Evolutionary conservation across 192 early-diverging fungal species (phyloP).

Genomic region (Geranomyces variabilis): DNA sequence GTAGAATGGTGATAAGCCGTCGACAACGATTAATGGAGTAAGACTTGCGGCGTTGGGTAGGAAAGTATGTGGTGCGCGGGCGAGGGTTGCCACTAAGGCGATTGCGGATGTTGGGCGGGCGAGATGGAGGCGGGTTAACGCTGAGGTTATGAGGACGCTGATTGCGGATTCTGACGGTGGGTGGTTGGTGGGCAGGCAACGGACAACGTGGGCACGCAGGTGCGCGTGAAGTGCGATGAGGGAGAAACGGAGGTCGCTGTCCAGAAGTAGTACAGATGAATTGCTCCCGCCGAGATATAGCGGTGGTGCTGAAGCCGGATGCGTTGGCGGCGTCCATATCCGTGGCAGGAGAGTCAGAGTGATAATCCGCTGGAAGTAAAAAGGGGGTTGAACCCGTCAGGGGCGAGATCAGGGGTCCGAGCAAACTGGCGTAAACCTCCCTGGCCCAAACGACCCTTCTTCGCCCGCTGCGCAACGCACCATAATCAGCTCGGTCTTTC

Average conservation of each 20-base stretch:
- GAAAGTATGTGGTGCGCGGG: not conserved
- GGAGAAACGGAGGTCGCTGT: constrained; percentile 22
- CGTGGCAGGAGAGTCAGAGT: constrained; percentile 7
- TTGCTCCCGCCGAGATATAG: constrained; percentile 10
- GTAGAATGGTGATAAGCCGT: constrained; percentile 15
- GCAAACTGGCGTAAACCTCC: too few relatives aligned
- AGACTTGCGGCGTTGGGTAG: not conserved
- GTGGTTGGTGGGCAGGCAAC: not conserved
- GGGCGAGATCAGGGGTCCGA: too few relatives aligned
- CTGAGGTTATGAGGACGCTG: constrained; percentile 5
- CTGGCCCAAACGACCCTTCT: too few relatives aligned
- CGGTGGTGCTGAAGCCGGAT: not conserved
- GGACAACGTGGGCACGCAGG: constrained; percentile 16
- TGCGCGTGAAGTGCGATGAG: not conserved
- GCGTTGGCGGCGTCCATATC: not conserved
- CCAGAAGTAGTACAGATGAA: constrained; percentile 8
- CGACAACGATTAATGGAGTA: constrained; percentile 5
- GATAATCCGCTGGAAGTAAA: not conserved
- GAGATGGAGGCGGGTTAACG: constrained; percentile 1
- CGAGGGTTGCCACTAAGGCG: constrained; percentile 9
- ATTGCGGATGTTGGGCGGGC: constrained; percentile 3
- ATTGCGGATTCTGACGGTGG: not conserved
- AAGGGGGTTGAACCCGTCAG: too few relatives aligned
- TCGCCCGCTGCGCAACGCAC: too few relatives aligned
- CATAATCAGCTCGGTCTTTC: constrained; percentile 25